Percentiles rank a stretch among this genome's conserved stretches.
Evolutionary conservation across 176 grass and related monocot species (phyloP).

Genomic region (Oryza rufipogon): DNA sequence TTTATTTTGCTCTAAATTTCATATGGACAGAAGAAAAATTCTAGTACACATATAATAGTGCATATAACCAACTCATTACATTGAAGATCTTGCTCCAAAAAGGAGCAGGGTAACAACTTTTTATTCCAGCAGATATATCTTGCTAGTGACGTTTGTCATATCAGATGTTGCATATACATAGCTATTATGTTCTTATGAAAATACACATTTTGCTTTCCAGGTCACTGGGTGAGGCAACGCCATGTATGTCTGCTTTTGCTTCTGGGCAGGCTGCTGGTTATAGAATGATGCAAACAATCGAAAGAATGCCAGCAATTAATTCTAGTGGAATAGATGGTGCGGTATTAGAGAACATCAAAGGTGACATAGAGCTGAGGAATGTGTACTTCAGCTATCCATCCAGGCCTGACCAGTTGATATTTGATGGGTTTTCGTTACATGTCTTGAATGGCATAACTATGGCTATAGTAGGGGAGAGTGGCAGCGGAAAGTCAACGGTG

Average conservation of each 20-base stretch:
- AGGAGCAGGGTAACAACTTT: not conserved
- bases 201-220: constrained; percentile 19
- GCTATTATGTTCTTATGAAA: not conserved
- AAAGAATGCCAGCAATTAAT: constrained; percentile 32
- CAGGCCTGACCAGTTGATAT: constrained; percentile 38
- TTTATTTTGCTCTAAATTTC: not conserved
- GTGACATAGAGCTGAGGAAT: constrained; percentile 42
- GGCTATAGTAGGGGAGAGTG: constrained; percentile 44
- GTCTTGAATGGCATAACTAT: constrained; percentile 35
- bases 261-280: constrained; percentile 33
- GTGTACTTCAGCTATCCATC: constrained; percentile 42
- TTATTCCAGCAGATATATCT: not conserved
- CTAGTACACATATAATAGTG: not conserved
- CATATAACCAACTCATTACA: not conserved
- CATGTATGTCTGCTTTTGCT: constrained; percentile 21
- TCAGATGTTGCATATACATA: not conserved
- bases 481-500: constrained; percentile 41
- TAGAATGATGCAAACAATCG: constrained; percentile 42
- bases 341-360: constrained; percentile 17
- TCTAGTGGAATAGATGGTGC: constrained; percentile 16
- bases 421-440: constrained; percentile 28
- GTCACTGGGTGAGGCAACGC: constrained; percentile 29
- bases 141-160: not conserved
- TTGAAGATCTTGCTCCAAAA: not conserved
- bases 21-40: not conserved